Evolutionary conservation across 371 early-diverging fungal species (phyloP), one percentile per base, ranked within the genome.

Genomic region (Mucor circinelloides): DNA sequence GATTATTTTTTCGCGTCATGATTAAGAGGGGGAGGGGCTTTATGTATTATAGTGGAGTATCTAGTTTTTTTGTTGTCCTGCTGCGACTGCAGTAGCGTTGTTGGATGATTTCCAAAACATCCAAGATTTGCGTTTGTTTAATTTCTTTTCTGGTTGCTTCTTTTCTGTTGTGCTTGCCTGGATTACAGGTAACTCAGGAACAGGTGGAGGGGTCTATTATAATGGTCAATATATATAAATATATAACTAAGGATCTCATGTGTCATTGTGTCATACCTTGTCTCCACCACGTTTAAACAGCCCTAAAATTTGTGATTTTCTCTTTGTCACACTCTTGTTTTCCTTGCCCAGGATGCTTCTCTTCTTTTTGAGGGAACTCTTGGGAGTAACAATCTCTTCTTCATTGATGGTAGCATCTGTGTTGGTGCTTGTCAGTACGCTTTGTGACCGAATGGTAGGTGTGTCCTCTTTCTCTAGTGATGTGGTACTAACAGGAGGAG

Each of bases 241-340:
- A n/a, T n/a, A n/a, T n/a, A 36, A 10, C 36, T 13, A 36, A 15
- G 36, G 36, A 36, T 36, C 13, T 36, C 48, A 48, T 48, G 21
- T 23, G 48, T 8, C n/a, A 30, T 55, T 55, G 55, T 19, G 31
- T 55, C 15, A 31, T 71, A 57, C 72, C 57, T 71, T 71, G 13
- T 67, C 72, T 0, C 57, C 48, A 23, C 60, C 60, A 57, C 72
- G 72, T 57, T 71, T 71, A 50, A 71, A 71, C 28, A 71, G 56
- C 48, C 64, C 30, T 46, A 71, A 60, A 63, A 71, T 67, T 48
- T 71, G 67, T 50, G 72, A 71, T 64, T 71, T 71, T 64, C 72
- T 67, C 42, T 71, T 71, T 36, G 64, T 31, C n/a, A 64, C 38
- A 64, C 63, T 54, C 32, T 67, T 67, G 48, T 56, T 32, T 25